These are phyloP conservation scores for Lepidopterella palustris DNA, from an alignment of 495 filamentous ascomycete species.

Conservation along the genomic window DNA sequence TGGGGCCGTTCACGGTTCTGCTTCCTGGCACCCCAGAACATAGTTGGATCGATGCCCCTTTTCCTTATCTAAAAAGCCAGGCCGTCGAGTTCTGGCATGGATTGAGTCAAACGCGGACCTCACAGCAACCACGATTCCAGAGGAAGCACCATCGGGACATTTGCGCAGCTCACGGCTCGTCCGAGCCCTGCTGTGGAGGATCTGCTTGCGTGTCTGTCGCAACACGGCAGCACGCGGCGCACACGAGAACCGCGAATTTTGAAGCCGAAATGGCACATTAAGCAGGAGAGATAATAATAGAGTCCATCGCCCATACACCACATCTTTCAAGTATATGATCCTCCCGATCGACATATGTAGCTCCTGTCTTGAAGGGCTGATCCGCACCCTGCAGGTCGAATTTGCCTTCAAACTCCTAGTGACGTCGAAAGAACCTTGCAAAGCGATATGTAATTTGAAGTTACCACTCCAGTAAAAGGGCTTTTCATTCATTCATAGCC, in stretches of 20 bases:
- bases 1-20: no score
- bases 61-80: not conserved
- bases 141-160: not conserved
- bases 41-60: not conserved
- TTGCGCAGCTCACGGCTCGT: no score
- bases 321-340: not conserved
- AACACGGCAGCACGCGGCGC: not conserved
- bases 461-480: no score
- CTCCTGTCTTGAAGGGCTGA: not conserved
- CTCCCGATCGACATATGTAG: not conserved
- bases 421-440: no score
- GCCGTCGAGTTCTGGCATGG: not conserved
- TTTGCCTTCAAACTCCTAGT: no score
- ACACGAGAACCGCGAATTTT: not conserved
- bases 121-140: not conserved
- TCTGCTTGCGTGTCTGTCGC: no score
- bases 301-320: not conserved
- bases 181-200: no score
- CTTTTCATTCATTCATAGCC: no score
- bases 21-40: no score
- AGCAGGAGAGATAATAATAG: not conserved
- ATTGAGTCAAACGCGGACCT: not conserved
- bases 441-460: no score
- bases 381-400: not conserved
- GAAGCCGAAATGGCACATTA: not conserved